These are phyloP conservation scores for Nematocida sp. DNA, from an alignment of 371 early-diverging fungal species.

Conservation along the genomic window DNA sequence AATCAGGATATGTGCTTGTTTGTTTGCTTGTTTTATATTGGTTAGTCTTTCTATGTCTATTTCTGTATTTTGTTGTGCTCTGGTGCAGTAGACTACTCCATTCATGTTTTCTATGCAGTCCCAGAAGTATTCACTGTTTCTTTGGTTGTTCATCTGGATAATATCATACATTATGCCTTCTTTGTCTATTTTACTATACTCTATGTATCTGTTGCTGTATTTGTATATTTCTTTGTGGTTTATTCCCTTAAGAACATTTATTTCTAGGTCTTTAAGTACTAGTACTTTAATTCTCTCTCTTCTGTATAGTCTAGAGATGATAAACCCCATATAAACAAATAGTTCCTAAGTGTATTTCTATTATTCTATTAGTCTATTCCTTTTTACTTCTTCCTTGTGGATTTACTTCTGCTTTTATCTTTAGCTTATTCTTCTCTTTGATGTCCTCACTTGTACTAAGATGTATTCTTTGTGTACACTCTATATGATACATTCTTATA, in stretches of 20 bases:
- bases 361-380: too few relatives aligned
- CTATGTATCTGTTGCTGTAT: slow-evolving; percentile 16
- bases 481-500: slow-evolving; percentile 7
- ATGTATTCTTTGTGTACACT: slow-evolving; percentile 19
- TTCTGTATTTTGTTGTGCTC: neutral
- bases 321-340: slow-evolving; percentile 50
- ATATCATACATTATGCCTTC: neutral
- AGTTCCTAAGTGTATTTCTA: neutral
- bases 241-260: slow-evolving; percentile 15
- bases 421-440: too few relatives aligned
- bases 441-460: too few relatives aligned
- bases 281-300: slow-evolving; percentile 5
- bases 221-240: neutral
- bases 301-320: slow-evolving; percentile 40
- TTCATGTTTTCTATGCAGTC: slow-evolving; percentile 46
- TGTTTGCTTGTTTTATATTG: slow-evolving; percentile 15
- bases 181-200: slow-evolving; percentile 6
- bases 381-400: too few relatives aligned
- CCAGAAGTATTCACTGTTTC: slow-evolving; percentile 19
- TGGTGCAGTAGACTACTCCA: slow-evolving; percentile 17
- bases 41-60: slow-evolving; percentile 1
- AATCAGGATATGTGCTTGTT: slow-evolving; percentile 22
- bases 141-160: slow-evolving; percentile 39
- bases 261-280: slow-evolving; percentile 22
- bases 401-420: too few relatives aligned